Evolutionary conservation across 768 basidiomycete species (phyloP).

Genomic region (Mycena belliarum): DNA sequence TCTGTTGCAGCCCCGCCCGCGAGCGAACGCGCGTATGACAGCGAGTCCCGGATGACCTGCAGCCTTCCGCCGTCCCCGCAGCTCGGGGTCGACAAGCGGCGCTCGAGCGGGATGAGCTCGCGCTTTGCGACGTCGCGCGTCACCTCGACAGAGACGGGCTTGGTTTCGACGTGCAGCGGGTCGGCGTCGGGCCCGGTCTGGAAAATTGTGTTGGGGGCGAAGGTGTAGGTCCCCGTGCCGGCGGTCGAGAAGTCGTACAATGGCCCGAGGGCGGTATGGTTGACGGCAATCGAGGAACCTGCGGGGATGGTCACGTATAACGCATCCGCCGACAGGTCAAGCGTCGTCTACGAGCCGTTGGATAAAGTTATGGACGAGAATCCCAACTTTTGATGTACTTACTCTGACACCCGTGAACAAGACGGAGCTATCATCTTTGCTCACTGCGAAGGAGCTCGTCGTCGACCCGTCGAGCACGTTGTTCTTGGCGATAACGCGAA

Average conservation of each 20-base stretch:
- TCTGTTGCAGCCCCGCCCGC: slow-evolving; percentile 17
- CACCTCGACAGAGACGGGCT: slow-evolving; percentile 4
- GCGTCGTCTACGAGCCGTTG: neutral
- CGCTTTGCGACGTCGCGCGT: slow-evolving; percentile 10
- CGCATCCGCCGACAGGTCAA: slow-evolving; percentile 1
- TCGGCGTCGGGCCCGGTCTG: slow-evolving; percentile 7
- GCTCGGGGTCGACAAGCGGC: slow-evolving; percentile 6
- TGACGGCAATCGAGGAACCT: slow-evolving; percentile 16
- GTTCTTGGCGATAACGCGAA: slow-evolving; percentile 19
- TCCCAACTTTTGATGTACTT: neutral
- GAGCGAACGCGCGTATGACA: slow-evolving; percentile 7
- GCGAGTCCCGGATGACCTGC: slow-evolving; percentile 2
- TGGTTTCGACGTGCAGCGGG: slow-evolving; percentile 1
- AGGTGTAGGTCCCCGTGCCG: slow-evolving; percentile 12
- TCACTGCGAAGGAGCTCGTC: slow-evolving; percentile 11
- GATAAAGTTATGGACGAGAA: neutral
- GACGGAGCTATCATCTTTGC: slow-evolving; percentile 8
- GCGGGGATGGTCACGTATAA: slow-evolving; percentile 19
- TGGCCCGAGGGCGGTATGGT: slow-evolving; percentile 13
- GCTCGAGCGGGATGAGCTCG: slow-evolving; percentile 8
- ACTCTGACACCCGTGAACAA: slow-evolving; percentile 15
- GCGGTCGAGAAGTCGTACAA: slow-evolving; percentile 13
- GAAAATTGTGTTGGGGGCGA: slow-evolving; percentile 8
- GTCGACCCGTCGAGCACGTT: slow-evolving; percentile 14
- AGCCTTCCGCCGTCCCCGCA: slow-evolving; percentile 7